Conservation (phyloP, 2,329 filamentous ascomycete species). For the Aspergillus sp. region DNA sequence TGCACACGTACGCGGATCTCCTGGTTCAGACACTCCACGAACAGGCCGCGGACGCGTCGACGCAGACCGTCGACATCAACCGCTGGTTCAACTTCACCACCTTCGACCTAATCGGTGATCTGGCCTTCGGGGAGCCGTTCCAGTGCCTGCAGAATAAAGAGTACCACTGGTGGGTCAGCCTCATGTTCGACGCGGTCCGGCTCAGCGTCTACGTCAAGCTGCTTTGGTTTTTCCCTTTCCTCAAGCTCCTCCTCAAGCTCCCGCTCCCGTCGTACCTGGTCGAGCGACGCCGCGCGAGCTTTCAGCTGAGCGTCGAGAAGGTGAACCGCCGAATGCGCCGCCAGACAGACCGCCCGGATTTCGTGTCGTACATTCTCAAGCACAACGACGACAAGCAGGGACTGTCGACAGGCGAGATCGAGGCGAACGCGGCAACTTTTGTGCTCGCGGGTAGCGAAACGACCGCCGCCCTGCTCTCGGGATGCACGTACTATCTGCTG, state of each 20-base stretch:
- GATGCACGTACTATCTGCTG: conserved; percentile 15
- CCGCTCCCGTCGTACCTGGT: conserved; percentile 12
- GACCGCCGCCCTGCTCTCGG: conserved; percentile 7
- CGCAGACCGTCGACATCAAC: conserved; percentile 9
- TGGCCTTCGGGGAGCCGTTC: conserved; percentile 25
- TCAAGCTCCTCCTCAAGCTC: conserved; percentile 6
- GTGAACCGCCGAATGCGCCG: conserved; percentile 10
- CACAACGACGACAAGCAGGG: conserved; percentile 10
- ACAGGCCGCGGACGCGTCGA: conserved; percentile 1
- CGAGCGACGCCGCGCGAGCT: conserved; percentile 8
- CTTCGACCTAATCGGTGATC: conserved; percentile 28
- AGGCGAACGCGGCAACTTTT: conserved; percentile 15
- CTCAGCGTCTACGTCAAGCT: conserved; percentile 12
- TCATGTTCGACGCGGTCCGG: conserved; percentile 18
- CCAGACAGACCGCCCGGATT: conserved; percentile 12
- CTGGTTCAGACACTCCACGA: conserved; percentile 14
- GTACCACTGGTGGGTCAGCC: conserved; percentile 22
- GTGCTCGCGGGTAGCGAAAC: conserved; percentile 18
- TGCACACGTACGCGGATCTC: conserved; percentile 22
- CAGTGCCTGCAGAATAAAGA: conserved; percentile 17
- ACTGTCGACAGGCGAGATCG: conserved; percentile 11
- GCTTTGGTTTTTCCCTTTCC: conserved; percentile 12
- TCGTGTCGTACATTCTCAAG: conserved; percentile 16
- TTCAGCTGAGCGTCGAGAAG: conserved; percentile 13
- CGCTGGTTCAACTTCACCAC: conserved; percentile 19